Conservation (phyloP, 2,329 filamentous ascomycete genomes). For the Parafenestella ontariensis region DNA sequence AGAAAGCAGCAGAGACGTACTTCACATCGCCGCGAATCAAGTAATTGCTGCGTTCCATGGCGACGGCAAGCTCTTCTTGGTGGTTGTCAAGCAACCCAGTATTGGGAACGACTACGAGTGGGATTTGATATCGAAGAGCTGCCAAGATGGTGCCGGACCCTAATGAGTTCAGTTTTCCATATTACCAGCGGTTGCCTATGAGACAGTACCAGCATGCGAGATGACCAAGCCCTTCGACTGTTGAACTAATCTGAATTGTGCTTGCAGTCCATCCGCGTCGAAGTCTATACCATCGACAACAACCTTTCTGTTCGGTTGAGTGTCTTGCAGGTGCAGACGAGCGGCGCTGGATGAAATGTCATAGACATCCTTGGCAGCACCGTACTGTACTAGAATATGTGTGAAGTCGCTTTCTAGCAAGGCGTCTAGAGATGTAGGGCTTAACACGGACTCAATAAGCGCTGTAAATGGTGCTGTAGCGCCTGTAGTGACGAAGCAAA, state of each 20-base stretch:
- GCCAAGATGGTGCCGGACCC: slow-evolving; percentile 91
- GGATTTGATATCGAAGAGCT: slow-evolving; percentile 74
- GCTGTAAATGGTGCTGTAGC: slow-evolving; percentile 84
- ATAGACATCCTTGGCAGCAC: slow-evolving; percentile 67
- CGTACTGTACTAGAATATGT: slow-evolving; percentile 80
- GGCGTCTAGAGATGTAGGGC: slow-evolving; percentile 66
- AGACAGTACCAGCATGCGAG: slow-evolving; percentile 78
- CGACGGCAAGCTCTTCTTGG: slow-evolving; percentile 83
- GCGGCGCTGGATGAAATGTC: slow-evolving; percentile 38
- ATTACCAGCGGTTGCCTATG: neutral
- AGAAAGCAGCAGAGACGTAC: slow-evolving; percentile 55
- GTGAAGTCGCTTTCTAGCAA: slow-evolving; percentile 70
- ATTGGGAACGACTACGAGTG: slow-evolving; percentile 91
- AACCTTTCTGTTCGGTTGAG: slow-evolving; percentile 19
- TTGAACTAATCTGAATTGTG: slow-evolving; percentile 64
- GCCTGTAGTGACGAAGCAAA: slow-evolving; percentile 88
- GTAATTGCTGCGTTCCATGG: slow-evolving; percentile 77
- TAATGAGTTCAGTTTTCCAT: slow-evolving; percentile 47
- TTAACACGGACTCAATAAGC: slow-evolving; percentile 72
- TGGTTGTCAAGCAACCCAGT: slow-evolving; percentile 84
- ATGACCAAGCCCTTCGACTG: slow-evolving; percentile 76
- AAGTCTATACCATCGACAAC: slow-evolving; percentile 70
- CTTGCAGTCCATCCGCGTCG: slow-evolving; percentile 64
- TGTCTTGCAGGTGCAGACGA: slow-evolving; percentile 15
- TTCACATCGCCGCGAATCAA: slow-evolving; percentile 72